A percentile compares a stretch with the other conserved stretches of the same genome.
phyloP scores from a whole-genome alignment of 2,329 filamentous ascomycete species.

The Cytospora leucostoma region DNA sequence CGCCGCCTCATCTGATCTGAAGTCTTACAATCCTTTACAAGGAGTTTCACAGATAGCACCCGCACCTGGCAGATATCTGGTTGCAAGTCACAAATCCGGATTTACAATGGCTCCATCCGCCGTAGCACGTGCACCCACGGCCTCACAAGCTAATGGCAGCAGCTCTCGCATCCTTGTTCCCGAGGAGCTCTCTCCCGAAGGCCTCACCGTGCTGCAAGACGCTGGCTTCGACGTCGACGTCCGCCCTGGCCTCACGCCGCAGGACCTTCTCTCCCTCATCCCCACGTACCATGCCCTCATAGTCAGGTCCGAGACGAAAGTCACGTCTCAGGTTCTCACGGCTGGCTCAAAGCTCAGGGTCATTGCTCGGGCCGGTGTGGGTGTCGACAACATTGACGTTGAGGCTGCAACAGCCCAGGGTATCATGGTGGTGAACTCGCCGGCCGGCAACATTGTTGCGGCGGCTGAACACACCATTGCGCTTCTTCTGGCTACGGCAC shows the following conservation, averaged over 20 bases:
- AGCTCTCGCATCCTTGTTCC: constrained; percentile 65
- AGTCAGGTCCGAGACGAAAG: constrained; percentile 79
- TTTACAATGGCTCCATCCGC: constrained; percentile 35
- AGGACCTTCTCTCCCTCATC: constrained; percentile 67
- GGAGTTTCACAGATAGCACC: neutral
- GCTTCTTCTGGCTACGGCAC: constrained; percentile 71
- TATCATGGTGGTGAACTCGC: constrained; percentile 79
- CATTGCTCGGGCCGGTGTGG: constrained; percentile 78
- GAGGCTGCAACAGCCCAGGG: constrained; percentile 70
- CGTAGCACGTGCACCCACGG: constrained; percentile 29
- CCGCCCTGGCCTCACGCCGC: constrained; percentile 60
- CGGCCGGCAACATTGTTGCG: constrained; percentile 77
- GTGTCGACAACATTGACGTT: constrained; percentile 81
- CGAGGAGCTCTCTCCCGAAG: constrained; percentile 79
- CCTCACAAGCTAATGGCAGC: constrained; percentile 27
- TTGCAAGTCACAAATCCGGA: neutral
- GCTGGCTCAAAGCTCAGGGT: constrained; percentile 72
- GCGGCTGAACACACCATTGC: constrained; percentile 79
- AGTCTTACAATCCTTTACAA: neutral
- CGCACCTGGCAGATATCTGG: neutral
- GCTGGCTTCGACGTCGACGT: constrained; percentile 68
- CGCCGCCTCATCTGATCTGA: neutral
- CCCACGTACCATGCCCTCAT: constrained; percentile 74
- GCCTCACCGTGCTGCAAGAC: constrained; percentile 66
- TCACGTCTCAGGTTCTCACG: constrained; percentile 66